Evolutionary conservation across 2,329 filamentous ascomycete species (phyloP).

Genomic region (Xylariomycetidae sp.): DNA sequence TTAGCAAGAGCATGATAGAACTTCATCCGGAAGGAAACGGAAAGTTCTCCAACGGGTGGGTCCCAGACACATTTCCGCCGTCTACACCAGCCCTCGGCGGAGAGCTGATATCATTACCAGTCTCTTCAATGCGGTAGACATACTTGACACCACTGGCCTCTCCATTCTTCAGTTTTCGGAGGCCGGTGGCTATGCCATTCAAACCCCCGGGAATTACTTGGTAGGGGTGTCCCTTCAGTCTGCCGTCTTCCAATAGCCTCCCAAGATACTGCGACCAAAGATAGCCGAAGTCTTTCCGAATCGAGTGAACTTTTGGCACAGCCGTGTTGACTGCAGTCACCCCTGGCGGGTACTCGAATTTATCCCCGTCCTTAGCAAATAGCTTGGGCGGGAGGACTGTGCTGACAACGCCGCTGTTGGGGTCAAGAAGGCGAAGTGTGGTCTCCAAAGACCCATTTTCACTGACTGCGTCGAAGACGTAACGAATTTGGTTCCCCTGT

Average conservation of each 20-base stretch:
- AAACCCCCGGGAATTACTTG: slow-evolving; percentile 52
- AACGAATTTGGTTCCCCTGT: slow-evolving; percentile 6
- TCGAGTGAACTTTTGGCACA: slow-evolving; percentile 6
- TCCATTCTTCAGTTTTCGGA: slow-evolving; percentile 53
- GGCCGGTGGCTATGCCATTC: slow-evolving; percentile 44
- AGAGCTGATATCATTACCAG: too few species aligned
- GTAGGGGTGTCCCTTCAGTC: slow-evolving; percentile 43
- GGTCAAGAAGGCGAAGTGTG: slow-evolving; percentile 8
- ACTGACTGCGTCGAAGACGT: slow-evolving; percentile 15
- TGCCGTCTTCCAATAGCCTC: slow-evolving; percentile 40
- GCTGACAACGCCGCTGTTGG: slow-evolving; percentile 6
- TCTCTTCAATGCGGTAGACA: slow-evolving; percentile 43
- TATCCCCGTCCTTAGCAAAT: slow-evolving; percentile 8
- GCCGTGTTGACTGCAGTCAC: slow-evolving; percentile 8
- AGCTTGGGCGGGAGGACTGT: slow-evolving; percentile 10
- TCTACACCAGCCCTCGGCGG: too few species aligned
- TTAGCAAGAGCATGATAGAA: too few species aligned
- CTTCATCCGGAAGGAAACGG: too few species aligned
- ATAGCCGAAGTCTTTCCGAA: slow-evolving; percentile 12
- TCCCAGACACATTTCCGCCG: too few species aligned
- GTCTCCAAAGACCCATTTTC: slow-evolving; percentile 13
- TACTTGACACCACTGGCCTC: slow-evolving; percentile 62
- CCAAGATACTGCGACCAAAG: slow-evolving; percentile 30
- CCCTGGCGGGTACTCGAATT: slow-evolving; percentile 11
- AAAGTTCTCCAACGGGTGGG: too few species aligned